Conservation (phyloP, 495 filamentous ascomycete genomes). For the Hypoxylon lienhwacheense region DNA sequence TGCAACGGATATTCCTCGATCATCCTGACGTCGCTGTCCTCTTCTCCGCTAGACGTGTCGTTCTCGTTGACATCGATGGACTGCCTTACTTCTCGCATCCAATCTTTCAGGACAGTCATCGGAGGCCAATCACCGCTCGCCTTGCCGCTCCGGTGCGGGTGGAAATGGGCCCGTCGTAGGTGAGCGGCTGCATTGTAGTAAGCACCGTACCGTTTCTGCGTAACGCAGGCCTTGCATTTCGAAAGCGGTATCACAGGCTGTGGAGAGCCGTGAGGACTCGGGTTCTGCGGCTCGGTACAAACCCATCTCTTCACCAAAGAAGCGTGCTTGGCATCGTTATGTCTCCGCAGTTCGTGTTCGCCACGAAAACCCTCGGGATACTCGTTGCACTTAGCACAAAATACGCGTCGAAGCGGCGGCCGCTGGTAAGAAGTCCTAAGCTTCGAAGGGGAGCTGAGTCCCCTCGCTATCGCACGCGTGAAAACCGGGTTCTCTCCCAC, state of each 20-base stretch:
- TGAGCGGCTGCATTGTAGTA: constrained; percentile 98
- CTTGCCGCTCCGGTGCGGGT: constrained; percentile 75
- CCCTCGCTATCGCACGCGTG: constrained; percentile 41
- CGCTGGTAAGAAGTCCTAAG: constrained; percentile 72
- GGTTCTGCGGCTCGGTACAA: constrained; percentile 54
- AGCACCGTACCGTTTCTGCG: constrained; percentile 81
- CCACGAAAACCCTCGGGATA: constrained; percentile 90
- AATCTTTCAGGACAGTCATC: constrained; percentile 82
- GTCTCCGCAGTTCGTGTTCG: constrained; percentile 88
- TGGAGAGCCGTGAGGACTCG: constrained; percentile 43
- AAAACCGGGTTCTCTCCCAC: constrained; percentile 52
- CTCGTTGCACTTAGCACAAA: constrained; percentile 74
- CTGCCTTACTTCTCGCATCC: constrained; percentile 75
- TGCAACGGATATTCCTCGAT: constrained; percentile 46
- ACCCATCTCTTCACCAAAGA: constrained; percentile 76
- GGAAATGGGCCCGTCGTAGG: constrained; percentile 85
- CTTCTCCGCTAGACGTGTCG: constrained; percentile 51
- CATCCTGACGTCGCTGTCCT: constrained; percentile 48
- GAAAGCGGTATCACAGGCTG: constrained; percentile 68
- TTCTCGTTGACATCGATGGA: constrained; percentile 52
- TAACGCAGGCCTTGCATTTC: constrained; percentile 86
- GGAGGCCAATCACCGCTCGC: constrained; percentile 82
- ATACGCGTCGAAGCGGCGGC: constrained; percentile 74
- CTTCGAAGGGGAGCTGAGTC: constrained; percentile 55
- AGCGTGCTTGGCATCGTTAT: constrained; percentile 81